These are phyloP conservation scores for Sclerotinia minor DNA, from an alignment of 2,329 filamentous ascomycete genomes.

Conservation along the genomic window DNA sequence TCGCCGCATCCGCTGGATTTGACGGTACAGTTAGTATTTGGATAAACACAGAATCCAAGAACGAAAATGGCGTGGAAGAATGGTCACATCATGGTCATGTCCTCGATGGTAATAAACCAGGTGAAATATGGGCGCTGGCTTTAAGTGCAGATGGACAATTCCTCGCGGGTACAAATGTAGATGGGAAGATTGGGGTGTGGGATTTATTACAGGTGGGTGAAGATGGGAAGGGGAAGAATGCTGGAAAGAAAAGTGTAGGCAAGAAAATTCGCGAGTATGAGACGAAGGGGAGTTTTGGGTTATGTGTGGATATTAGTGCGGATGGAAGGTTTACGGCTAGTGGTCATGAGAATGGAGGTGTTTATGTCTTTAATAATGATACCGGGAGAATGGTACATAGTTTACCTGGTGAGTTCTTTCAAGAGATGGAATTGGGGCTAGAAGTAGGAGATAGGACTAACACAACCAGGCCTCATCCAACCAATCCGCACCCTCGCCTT, in stretches of 20 bases:
- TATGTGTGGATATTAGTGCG: constrained; percentile 76
- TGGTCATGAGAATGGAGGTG: constrained; percentile 85
- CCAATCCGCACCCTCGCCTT: constrained; percentile 85
- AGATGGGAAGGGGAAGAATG: constrained; percentile 45
- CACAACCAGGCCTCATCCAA: constrained; percentile 69
- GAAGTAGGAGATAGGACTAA: constrained; percentile 31
- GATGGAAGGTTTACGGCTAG: constrained; percentile 87
- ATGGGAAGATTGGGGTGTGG: constrained; percentile 89
- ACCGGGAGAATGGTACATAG: constrained; percentile 83
- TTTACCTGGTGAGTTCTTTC: constrained; percentile 62
- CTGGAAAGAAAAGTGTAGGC: constrained; percentile 54
- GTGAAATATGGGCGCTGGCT: constrained; percentile 83
- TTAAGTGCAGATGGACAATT: constrained; percentile 81
- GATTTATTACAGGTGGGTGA: constrained; percentile 48
- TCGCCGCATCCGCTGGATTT: constrained; percentile 83
- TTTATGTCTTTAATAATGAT: constrained; percentile 95
- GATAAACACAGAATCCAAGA: constrained; percentile 59
- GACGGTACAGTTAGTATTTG: constrained; percentile 86
- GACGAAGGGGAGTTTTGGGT: constrained; percentile 88
- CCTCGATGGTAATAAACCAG: constrained; percentile 57
- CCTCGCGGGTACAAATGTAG: constrained; percentile 82
- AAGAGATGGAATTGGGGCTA: not conserved
- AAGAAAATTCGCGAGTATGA: constrained; percentile 79
- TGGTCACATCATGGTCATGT: constrained; percentile 54
- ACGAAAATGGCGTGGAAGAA: constrained; percentile 38